A percentile compares a stretch with the other conserved stretches of the same genome.
These are phyloP conservation scores for Fusarium heterosporum DNA, from an alignment of 2,329 filamentous ascomycete genomes.

Conservation along the genomic window DNA sequence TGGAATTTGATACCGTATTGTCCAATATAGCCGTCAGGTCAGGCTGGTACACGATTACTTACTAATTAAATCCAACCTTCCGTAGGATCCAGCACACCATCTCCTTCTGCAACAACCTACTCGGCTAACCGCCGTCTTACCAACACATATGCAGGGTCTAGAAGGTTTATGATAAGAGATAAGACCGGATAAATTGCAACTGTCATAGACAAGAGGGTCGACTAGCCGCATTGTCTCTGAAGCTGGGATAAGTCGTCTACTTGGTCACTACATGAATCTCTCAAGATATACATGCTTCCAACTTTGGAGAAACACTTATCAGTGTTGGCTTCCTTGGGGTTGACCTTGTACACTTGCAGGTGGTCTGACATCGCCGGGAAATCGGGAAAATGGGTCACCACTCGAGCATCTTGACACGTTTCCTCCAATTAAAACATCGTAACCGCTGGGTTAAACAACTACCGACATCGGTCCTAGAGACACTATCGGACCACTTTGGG, in stretches of 20 bases:
- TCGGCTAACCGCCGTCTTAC: background rate
- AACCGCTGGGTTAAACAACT: conserved; percentile 1
- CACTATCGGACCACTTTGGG: conserved; percentile 26
- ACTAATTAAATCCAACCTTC: background rate
- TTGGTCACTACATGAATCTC: too few relatives aligned
- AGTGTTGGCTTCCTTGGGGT: too few relatives aligned
- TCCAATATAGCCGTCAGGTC: background rate
- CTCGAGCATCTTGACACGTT: background rate
- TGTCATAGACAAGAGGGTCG: too few relatives aligned
- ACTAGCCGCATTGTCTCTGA: too few relatives aligned
- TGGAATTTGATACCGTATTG: background rate
- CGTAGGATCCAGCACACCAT: background rate
- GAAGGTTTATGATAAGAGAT: background rate
- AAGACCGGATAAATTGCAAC: background rate
- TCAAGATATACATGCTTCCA: too few relatives aligned
- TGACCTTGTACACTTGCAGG: too few relatives aligned
- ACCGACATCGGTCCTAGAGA: conserved; percentile 17
- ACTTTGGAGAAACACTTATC: too few relatives aligned
- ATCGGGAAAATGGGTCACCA: too few relatives aligned
- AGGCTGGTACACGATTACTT: background rate
- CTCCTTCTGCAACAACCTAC: background rate
- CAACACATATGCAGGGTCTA: background rate
- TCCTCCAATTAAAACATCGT: background rate
- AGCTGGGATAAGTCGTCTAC: too few relatives aligned
- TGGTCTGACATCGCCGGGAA: too few relatives aligned